These are phyloP conservation scores for Sanguinoderma infundibulare DNA, from an alignment of 1,284 basidiomycete genomes.

Conservation along the genomic window DNA sequence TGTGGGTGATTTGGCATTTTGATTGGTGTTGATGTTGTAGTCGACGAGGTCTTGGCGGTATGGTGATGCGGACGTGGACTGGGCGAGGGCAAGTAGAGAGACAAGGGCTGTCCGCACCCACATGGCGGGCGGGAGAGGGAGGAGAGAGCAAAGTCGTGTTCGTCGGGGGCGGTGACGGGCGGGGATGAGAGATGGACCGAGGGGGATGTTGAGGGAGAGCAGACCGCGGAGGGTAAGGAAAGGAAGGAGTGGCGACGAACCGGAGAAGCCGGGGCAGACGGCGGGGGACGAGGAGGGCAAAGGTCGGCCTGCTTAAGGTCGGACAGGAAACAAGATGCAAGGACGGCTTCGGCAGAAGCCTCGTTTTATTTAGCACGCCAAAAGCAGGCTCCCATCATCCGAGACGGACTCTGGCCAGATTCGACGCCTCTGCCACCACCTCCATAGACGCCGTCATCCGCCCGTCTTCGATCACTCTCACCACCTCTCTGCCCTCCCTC, in stretches of 20 bases:
- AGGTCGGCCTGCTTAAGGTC: conserved; percentile 25
- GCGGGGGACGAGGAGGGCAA: conserved; percentile 17
- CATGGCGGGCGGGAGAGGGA: conserved; percentile 30
- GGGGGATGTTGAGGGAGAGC: conserved; percentile 15
- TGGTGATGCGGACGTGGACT: conserved; percentile 53
- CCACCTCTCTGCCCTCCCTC: not conserved
- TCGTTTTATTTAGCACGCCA: conserved; percentile 39
- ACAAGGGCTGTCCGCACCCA: conserved; percentile 36
- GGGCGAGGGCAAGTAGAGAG: conserved; percentile 34
- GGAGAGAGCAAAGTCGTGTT: conserved; percentile 13
- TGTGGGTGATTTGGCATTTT: conserved; percentile 69
- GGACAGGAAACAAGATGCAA: conserved; percentile 29
- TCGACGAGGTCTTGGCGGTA: conserved; percentile 78
- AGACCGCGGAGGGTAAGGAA: conserved; percentile 29
- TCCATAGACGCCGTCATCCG: conserved; percentile 11
- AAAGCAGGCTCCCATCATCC: conserved; percentile 25
- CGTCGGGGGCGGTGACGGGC: conserved; percentile 2
- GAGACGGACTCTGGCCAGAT: conserved; percentile 20
- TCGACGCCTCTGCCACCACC: conserved; percentile 21
- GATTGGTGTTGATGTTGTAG: conserved; percentile 87
- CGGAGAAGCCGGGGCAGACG: conserved; percentile 10
- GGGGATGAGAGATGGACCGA: conserved; percentile 7
- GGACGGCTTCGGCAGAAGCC: conserved; percentile 23
- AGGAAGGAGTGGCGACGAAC: conserved; percentile 24
- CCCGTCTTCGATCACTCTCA: not conserved